Evolutionary conservation across 495 filamentous ascomycete genomes (phyloP), one percentile per base, ranked within the genome.

Genomic region (Bathelium albidoporum): DNA sequence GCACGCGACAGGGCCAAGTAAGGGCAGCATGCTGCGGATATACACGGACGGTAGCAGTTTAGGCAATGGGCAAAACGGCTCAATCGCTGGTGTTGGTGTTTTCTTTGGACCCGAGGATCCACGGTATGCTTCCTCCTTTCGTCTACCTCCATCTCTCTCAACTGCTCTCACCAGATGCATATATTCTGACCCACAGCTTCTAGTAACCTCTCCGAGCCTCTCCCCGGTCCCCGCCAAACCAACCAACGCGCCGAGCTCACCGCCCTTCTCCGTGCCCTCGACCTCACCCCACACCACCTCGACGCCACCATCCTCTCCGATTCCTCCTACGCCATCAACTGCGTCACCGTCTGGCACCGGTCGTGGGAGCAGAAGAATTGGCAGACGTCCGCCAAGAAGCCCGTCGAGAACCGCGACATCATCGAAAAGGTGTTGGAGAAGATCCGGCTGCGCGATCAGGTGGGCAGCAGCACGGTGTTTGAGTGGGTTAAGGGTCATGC

Each of bases 241-340:
- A 98, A 97, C 72, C 89, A 97, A 73, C 90, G 94, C 3, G 94
- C 94, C 18, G 94, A 98, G 73, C 78, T 98, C 60, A 91, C 90
- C 2, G 94, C 91, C 0, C 87, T 97, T 64, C 77, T 88, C 3
- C 87, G 93, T 59, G 89, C 90, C 7, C 81, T 98, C 28, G 85
- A 97, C 69, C 83, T 85, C 29, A 82, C 89, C 1, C 86, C 88
- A 7, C 77, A 80, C 62, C 80, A 85, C 71, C 75, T 80, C 62
- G 77, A 84, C 59, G 78, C 90, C 16, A 80, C 82, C 36, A 90
- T 97, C 67, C 81, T 87, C 69, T 88, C 87, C 18, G 94, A 97
- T 75, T 90, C 86, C 70, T 83, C 84, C 63, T 98, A 97, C 74
- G 80, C 88, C 11, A 96, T 97, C 73, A 83, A 90, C 64, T 97